Evolutionary conservation across 139 green algal species (phyloP).

Genomic region (Cymbomonas tetramitiformis): DNA sequence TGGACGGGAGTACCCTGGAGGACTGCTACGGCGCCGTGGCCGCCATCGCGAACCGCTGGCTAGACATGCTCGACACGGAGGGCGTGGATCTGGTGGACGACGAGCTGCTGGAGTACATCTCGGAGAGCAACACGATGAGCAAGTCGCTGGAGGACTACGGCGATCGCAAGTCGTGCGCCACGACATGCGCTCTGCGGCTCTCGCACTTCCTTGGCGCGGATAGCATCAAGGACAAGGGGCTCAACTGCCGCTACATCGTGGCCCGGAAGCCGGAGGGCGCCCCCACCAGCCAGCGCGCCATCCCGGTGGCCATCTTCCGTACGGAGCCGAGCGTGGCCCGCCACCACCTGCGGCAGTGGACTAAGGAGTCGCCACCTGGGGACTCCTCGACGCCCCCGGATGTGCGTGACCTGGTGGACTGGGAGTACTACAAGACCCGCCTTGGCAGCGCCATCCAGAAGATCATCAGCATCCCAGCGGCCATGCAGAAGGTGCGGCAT

Average conservation of each 20-base stretch:
- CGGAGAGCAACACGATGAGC: conserved; percentile 81
- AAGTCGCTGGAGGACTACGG: conserved; percentile 87
- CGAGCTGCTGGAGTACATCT: conserved; percentile 84
- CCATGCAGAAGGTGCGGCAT: conserved; percentile 84
- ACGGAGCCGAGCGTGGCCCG: conserved; percentile 64
- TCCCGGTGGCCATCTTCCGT: conserved; percentile 85
- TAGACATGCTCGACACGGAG: conserved; percentile 82
- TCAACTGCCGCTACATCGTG: conserved; percentile 49
- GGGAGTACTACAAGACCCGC: conserved; percentile 88
- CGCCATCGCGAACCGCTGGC: conserved; percentile 80
- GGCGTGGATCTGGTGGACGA: conserved; percentile 66
- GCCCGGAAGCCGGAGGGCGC: conserved; percentile 26
- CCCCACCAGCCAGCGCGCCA: conserved; percentile 70
- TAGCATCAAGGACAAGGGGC: conserved; percentile 83
- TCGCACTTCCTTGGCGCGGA: conserved; percentile 78
- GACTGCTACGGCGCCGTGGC: conserved; percentile 83
- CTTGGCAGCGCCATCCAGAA: conserved; percentile 85
- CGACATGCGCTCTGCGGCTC: conserved; percentile 74
- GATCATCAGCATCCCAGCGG: conserved; percentile 97
- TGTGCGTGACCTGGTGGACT: conserved; percentile 77
- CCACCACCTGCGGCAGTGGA: conserved; percentile 77
- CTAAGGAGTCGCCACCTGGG: conserved; percentile 31
- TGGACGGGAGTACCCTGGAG: conserved; percentile 59
- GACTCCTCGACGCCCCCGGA: conserved; percentile 8
- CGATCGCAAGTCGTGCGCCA: conserved; percentile 74